phyloP scores from a whole-genome alignment of 164 flowering plant species.

The Vitis vinifera region DNA sequence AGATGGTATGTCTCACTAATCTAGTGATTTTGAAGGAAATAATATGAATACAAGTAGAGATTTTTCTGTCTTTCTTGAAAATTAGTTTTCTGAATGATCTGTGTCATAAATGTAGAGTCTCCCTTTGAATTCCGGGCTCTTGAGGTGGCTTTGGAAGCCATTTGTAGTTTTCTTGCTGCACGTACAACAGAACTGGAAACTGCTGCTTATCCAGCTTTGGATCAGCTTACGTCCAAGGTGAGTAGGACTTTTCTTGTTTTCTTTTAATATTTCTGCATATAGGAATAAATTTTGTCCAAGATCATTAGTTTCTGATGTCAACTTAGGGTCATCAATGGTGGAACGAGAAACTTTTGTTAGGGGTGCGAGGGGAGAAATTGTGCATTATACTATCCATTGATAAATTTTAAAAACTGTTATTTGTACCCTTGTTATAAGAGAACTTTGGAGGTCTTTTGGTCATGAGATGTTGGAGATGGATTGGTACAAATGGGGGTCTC shows the following conservation, averaged over 20 bases:
- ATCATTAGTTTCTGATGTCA: too few relatives aligned
- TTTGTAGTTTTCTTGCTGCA: constrained; percentile 91
- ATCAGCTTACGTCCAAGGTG: constrained; percentile 91
- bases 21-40: too few relatives aligned
- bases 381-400: too few relatives aligned
- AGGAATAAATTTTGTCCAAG: too few relatives aligned
- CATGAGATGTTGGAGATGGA: too few relatives aligned
- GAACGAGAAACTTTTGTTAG: too few relatives aligned
- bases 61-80: neutral
- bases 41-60: neutral
- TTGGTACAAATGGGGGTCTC: too few relatives aligned
- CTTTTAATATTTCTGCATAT: neutral
- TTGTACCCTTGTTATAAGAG: too few relatives aligned
- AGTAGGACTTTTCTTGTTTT: neutral
- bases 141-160: constrained; percentile 92
- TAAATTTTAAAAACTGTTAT: too few relatives aligned
- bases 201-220: constrained; percentile 93
- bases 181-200: constrained; percentile 87
- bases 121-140: constrained; percentile 96
- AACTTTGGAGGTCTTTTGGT: too few relatives aligned
- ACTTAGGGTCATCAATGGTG: too few relatives aligned
- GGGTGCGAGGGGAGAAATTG: too few relatives aligned
- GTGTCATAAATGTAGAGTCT: constrained; percentile 56
- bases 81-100: constrained; percentile 5
- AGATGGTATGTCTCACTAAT: constrained; percentile 46